Percentiles rank a stretch among this genome's conserved stretches.
Conservation (phyloP, 1,284 basidiomycete species). For the Pterulicium gracile region DNA sequence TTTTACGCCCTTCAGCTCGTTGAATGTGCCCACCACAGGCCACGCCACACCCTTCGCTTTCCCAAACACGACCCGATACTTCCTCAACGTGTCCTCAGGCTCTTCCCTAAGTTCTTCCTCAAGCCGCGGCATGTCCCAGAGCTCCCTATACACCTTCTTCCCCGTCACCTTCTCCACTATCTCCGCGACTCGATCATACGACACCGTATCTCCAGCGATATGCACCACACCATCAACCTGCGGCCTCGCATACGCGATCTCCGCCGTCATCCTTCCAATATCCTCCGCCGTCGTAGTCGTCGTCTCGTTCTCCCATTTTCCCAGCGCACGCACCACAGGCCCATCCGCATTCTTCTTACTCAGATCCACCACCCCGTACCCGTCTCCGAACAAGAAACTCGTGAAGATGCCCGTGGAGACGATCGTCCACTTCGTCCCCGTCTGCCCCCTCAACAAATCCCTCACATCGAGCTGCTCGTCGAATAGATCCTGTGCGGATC, state of each 20-base stretch:
- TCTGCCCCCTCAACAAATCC: conserved; percentile 17
- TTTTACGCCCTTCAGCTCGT: conserved; percentile 7
- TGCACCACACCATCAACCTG: conserved; percentile 15
- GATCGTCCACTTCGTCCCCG: conserved; percentile 18
- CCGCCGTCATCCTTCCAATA: conserved; percentile 19
- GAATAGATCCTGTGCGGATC: conserved; percentile 20
- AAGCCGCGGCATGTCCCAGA: conserved; percentile 15
- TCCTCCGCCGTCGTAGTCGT: conserved; percentile 21
- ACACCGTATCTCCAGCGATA: conserved; percentile 19
- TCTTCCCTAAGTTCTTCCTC: conserved; percentile 14
- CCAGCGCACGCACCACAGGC: conserved; percentile 17
- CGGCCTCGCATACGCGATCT: conserved; percentile 12
- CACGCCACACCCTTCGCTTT: conserved; percentile 15
- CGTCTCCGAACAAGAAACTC: conserved; percentile 19
- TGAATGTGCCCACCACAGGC: conserved; percentile 14
- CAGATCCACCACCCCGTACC: conserved; percentile 21
- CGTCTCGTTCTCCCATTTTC: conserved; percentile 17
- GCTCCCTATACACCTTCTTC: too few species aligned
- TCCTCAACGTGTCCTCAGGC: conserved; percentile 12
- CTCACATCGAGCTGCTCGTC: conserved; percentile 25
- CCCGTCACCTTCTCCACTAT: conserved; percentile 12
- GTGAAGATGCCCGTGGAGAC: conserved; percentile 25
- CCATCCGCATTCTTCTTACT: too few species aligned
- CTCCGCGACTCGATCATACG: conserved; percentile 15
- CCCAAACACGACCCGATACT: conserved; percentile 16